Evolutionary conservation across 805 yeast species (phyloP), one percentile per base, ranked within the genome.

Genomic region (Yamadazyma paraphyllophila): DNA sequence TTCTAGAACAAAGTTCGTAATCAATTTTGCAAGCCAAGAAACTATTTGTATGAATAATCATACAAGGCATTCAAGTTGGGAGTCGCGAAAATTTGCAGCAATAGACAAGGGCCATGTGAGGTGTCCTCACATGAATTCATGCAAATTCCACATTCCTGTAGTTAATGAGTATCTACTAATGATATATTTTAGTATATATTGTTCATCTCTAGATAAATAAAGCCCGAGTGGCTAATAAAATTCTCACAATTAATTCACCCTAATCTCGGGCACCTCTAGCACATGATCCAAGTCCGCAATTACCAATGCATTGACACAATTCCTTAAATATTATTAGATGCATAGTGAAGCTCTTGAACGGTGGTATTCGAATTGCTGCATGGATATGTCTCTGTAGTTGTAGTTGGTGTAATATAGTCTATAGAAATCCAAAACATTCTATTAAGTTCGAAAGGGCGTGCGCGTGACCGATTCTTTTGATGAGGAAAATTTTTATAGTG

Each of bases 1-100:
- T 71, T 20, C 48, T 71, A 40, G 74, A 71, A 45, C 73, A 69
- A 26, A 64, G 70, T 44, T 51, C 36, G 25, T 37, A 26, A 37
- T 11, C 13, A 29, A 11, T 29, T 29, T 29, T 29, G 31, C 31
- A 29, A 29, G 24, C 24, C 24, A 20, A 20, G 24, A 20, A 20
- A 20, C 24, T 20, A 20, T 20, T 20, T 20, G 24, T 20, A 6
- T 20, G 6, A 4, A 6, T 20, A 20, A 20, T 3, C 24, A 20
- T 20, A 20, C 24, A 20, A 20, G 24, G 24, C 24, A 20, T 20
- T 20, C 24, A 20, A 20, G 24, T 3, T 20, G 24, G 24, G n/a
- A n/a, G 24, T 20, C 39, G 39, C 39, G 39, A 36, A 37, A 14
- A 13, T 37, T 39, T 39, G 42, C 42, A 39, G 42, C 42, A 39